Percentiles rank a stretch among this genome's conserved stretches.
Conservation (phyloP, 2,329 filamentous ascomycete species). For the Coniochaeta sp. region DNA sequence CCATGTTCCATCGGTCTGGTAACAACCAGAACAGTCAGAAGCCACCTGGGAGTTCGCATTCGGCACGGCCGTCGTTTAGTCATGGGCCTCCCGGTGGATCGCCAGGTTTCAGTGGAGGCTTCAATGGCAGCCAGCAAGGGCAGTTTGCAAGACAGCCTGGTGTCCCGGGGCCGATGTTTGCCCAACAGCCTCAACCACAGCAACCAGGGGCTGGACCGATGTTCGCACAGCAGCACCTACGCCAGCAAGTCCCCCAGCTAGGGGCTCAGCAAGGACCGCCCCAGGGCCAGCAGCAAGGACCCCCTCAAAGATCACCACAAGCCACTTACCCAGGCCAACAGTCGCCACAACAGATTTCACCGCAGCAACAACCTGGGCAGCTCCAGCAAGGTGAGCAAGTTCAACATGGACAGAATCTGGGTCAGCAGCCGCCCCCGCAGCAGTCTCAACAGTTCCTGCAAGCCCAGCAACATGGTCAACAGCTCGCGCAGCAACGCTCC, state of each 20-base stretch:
- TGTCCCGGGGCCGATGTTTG: background rate
- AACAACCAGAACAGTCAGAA: slow-evolving; percentile 9
- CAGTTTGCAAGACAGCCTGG: background rate
- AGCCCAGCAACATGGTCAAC: background rate
- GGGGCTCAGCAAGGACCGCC: background rate
- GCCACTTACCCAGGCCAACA: too few species aligned
- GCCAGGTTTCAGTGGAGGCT: background rate
- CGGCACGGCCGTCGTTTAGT: slow-evolving; percentile 10
- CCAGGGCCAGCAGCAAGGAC: background rate
- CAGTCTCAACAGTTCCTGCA: slow-evolving; percentile 1
- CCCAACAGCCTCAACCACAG: background rate
- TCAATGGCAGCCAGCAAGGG: background rate
- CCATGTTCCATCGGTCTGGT: slow-evolving; percentile 18
- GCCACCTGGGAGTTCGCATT: slow-evolving; percentile 13
- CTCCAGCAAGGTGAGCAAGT: background rate
- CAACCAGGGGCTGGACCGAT: background rate
- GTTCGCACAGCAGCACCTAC: background rate
- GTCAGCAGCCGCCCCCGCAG: background rate
- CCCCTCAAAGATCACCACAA: background rate
- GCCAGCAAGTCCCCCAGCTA: background rate
- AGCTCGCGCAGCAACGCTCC: background rate
- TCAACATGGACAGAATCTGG: background rate
- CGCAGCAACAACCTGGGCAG: background rate
- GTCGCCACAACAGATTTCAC: background rate
- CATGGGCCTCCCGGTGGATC: slow-evolving; percentile 1